These are phyloP conservation scores for Pyrus bretschneideri DNA, from an alignment of 306 rosid species.

Conservation along the genomic window DNA sequence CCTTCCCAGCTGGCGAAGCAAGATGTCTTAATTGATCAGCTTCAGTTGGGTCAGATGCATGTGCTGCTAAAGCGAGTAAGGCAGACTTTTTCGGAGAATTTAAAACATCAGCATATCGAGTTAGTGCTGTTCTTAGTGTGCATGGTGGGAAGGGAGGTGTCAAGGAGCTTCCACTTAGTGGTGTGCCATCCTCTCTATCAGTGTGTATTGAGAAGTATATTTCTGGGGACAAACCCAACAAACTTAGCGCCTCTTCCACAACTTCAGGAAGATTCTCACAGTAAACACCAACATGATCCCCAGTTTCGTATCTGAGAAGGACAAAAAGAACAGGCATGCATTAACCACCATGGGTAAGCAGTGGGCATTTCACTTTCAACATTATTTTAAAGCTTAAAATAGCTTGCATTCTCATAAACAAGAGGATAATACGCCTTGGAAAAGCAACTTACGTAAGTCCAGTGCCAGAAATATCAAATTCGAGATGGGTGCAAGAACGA, in stretches of 20 bases:
- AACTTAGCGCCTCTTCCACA: constrained; percentile 64
- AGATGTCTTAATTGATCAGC: constrained; percentile 81
- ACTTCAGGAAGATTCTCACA: constrained; percentile 81
- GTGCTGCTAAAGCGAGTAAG: constrained; percentile 82
- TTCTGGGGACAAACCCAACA: constrained; percentile 72
- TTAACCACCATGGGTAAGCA: background rate
- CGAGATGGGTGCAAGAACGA: constrained; percentile 95
- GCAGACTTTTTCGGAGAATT: constrained; percentile 91
- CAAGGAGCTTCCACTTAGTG: constrained; percentile 67
- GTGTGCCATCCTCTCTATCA: constrained; percentile 75
- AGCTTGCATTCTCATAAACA: background rate
- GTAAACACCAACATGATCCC: constrained; percentile 97
- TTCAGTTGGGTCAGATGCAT: constrained; percentile 82
- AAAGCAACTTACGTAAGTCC: constrained; percentile 62
- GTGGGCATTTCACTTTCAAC: background rate
- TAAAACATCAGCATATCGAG: constrained; percentile 78
- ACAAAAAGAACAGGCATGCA: constrained; percentile 3
- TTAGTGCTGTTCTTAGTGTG: constrained; percentile 63
- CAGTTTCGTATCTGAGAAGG: constrained; percentile 82
- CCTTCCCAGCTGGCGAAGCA: constrained; percentile 97
- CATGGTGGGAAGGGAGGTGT: constrained; percentile 79
- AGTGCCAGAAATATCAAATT: constrained; percentile 77
- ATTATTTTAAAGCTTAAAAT: constrained; percentile 7
- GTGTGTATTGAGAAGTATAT: constrained; percentile 76
- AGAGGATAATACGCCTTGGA: background rate